phyloP scores from a whole-genome alignment of 139 green algal genomes.

The Pedinophyceae sp. region DNA sequence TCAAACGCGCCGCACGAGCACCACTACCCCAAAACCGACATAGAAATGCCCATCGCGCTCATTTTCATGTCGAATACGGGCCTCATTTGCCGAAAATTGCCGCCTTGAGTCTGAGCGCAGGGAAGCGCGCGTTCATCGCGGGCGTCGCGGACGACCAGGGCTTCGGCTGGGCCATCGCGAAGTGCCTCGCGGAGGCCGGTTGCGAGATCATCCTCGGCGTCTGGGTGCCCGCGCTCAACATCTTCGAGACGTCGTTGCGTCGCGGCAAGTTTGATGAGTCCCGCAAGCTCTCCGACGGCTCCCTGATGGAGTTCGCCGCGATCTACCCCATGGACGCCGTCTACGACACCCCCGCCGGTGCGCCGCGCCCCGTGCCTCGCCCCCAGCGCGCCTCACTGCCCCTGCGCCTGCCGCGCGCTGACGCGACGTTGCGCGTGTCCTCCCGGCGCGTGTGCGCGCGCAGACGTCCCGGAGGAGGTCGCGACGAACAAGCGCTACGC shows the following conservation, averaged over 20 bases:
- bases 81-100: no score
- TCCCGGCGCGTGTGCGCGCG: no score
- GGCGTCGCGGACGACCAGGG: slow-evolving; percentile 96
- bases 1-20: no score
- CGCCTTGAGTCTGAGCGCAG: no score
- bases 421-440: no score
- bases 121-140: slow-evolving; percentile 96
- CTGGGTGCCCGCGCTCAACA: slow-evolving; percentile 93
- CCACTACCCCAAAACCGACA: no score
- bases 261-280: slow-evolving; percentile 92
- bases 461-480: slow-evolving; percentile 93
- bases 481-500: slow-evolving; percentile 90
- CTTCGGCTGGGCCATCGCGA: slow-evolving; percentile 94
- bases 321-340: slow-evolving; percentile 98
- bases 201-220: slow-evolving; percentile 89
- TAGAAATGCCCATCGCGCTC: no score
- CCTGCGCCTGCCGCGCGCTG: no score
- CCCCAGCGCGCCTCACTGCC: no score
- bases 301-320: slow-evolving; percentile 83
- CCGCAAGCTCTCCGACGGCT: slow-evolving; percentile 75
- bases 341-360: slow-evolving; percentile 89
- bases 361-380: no score
- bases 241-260: slow-evolving; percentile 78
- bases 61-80: no score
- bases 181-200: slow-evolving; percentile 83